phyloP scores from a whole-genome alignment of 129 eudicot genomes.

The Gnaphalium uliginosum region DNA sequence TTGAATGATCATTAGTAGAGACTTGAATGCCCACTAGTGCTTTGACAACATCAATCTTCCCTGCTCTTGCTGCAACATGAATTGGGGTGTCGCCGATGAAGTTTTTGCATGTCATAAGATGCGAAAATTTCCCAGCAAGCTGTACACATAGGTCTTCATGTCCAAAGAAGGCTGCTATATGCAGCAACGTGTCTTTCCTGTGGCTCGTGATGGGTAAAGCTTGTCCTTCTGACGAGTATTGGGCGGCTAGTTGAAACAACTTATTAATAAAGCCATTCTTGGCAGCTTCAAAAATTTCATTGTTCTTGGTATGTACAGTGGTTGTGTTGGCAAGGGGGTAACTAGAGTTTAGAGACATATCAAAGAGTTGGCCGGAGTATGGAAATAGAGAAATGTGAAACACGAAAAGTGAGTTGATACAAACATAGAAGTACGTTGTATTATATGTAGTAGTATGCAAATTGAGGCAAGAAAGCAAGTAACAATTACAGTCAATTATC shows the following conservation, averaged over 20 bases:
- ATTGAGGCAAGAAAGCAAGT: too few species aligned
- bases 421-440: too few species aligned
- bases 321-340: too few species aligned
- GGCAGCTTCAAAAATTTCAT: conserved; percentile 15
- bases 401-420: too few species aligned
- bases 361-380: too few species aligned
- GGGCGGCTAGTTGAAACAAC: not conserved
- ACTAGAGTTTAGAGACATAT: too few species aligned
- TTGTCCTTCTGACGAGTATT: not conserved
- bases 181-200: conserved; percentile 25
- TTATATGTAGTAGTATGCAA: too few species aligned
- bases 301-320: not conserved
- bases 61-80: conserved; percentile 43
- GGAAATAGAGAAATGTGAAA: too few species aligned
- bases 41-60: conserved; percentile 9
- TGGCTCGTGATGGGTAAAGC: conserved; percentile 1
- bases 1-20: not conserved
- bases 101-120: conserved; percentile 23
- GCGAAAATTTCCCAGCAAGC: not conserved
- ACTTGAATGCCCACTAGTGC: not conserved
- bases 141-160: not conserved
- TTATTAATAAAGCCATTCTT: not conserved
- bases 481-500: too few species aligned
- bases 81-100: conserved; percentile 33
- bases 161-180: conserved; percentile 21